Percentiles rank a stretch among this genome's conserved stretches.
Evolutionary conservation across 2,329 filamentous ascomycete species (phyloP).

Genomic region (Xylariales sp.): DNA sequence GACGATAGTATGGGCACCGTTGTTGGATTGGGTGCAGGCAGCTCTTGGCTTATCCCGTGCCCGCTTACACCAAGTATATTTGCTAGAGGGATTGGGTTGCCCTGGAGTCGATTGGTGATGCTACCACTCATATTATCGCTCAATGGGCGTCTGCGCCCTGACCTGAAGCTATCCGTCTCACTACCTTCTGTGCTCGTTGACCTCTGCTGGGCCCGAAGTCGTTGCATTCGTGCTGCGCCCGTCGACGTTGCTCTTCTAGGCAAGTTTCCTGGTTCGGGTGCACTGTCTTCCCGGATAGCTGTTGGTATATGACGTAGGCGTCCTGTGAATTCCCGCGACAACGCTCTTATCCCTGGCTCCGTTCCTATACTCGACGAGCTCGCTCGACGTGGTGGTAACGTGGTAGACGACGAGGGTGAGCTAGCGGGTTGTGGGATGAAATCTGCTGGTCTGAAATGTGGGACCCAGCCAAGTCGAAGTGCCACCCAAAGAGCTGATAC

Average conservation of each 20-base stretch:
- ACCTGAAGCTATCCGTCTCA: conserved; percentile 10
- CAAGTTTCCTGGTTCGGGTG: conserved; percentile 9
- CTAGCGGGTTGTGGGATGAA: conserved; percentile 13
- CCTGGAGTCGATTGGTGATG: conserved; percentile 14
- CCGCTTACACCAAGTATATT: too few species aligned
- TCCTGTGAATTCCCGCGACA: conserved; percentile 14
- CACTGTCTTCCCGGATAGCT: neutral
- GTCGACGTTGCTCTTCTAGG: conserved; percentile 41
- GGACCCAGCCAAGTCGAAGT: conserved; percentile 39
- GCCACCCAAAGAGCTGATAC: conserved; percentile 49
- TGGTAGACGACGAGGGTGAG: neutral
- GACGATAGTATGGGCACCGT: neutral
- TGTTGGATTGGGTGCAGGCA: neutral
- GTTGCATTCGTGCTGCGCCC: conserved; percentile 42
- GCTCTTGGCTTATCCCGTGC: neutral
- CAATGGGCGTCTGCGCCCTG: conserved; percentile 18
- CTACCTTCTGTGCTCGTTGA: conserved; percentile 9
- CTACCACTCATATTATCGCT: conserved; percentile 24
- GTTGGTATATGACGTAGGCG: conserved; percentile 12
- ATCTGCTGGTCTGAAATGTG: conserved; percentile 29
- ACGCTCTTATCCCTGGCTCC: conserved; percentile 12
- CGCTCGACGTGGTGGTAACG: neutral
- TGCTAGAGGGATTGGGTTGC: conserved; percentile 7
- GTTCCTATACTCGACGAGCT: conserved; percentile 12
- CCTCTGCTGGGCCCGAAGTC: conserved; percentile 20